Conservation (phyloP, 192 early-diverging fungal genomes). For the Gigaspora rosea region DNA sequence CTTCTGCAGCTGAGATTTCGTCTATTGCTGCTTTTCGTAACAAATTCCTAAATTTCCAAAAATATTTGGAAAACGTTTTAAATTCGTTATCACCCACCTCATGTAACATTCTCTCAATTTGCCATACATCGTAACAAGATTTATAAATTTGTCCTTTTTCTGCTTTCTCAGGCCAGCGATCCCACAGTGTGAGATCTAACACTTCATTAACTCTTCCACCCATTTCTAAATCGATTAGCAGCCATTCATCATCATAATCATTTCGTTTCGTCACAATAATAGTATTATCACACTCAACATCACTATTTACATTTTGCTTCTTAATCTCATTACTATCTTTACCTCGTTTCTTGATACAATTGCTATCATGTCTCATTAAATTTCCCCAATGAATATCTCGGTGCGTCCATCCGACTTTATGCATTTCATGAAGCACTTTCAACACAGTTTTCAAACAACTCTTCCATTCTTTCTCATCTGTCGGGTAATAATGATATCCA, state of each 20-base stretch:
- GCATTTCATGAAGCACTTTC: slow-evolving; percentile 13
- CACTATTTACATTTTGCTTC: no score
- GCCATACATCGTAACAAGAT: slow-evolving; percentile 5
- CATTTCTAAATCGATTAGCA: slow-evolving; percentile 14
- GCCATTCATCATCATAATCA: neutral
- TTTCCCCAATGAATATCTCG: slow-evolving; percentile 20
- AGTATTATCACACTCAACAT: no score
- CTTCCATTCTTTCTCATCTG: neutral
- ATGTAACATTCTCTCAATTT: neutral
- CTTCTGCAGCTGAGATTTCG: neutral
- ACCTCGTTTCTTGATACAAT: no score
- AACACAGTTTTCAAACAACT: neutral
- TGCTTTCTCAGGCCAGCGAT: slow-evolving; percentile 11
- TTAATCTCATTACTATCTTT: no score
- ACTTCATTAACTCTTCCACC: neutral
- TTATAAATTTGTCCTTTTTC: neutral
- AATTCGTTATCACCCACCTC: neutral
- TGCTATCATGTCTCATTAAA: slow-evolving; percentile 6
- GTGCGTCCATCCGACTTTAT: slow-evolving; percentile 7
- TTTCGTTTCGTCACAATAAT: neutral
- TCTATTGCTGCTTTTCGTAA: neutral
- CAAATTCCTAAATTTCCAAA: neutral
- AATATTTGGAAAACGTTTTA: neutral
- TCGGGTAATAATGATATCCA: slow-evolving; percentile 8
- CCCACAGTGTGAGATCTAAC: neutral